phyloP scores from a whole-genome alignment of 345 rosid genomes.

The Eucalyptus paniculata region DNA sequence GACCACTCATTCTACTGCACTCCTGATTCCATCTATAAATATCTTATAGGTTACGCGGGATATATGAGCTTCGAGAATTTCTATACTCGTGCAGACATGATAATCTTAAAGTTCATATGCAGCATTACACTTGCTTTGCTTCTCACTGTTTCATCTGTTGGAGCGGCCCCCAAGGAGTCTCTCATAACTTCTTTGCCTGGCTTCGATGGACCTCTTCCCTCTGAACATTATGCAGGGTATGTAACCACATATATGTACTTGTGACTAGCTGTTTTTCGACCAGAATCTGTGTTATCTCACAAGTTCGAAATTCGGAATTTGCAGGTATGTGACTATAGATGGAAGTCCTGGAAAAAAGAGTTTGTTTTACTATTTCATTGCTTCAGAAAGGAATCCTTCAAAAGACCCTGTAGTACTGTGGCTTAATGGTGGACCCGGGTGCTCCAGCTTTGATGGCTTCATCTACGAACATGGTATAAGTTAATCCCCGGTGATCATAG shows the following conservation, averaged over 20 bases:
- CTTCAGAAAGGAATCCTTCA: constrained; percentile 5
- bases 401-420: constrained; percentile 17
- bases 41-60: not conserved
- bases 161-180: constrained; percentile 9
- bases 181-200: constrained; percentile 18
- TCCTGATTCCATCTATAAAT: not conserved
- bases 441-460: constrained; percentile 21
- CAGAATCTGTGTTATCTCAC: not conserved
- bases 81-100: not conserved
- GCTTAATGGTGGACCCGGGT: constrained; percentile 32
- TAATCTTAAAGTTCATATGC: not conserved
- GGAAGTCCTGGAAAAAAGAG: constrained; percentile 5
- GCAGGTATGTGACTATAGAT: constrained; percentile 22
- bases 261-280: not conserved
- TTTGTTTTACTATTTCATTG: constrained; percentile 18
- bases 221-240: constrained; percentile 23
- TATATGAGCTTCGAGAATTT: not conserved
- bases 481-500: not conserved
- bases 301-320: not conserved
- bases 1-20: not conserved
- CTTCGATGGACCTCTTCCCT: constrained; percentile 15
- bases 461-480: constrained; percentile 21
- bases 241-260: not conserved
- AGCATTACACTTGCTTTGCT: not conserved
- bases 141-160: not conserved